Percentiles rank a stretch among this genome's conserved stretches.
These are phyloP conservation scores for Sutorius eximius DNA, from an alignment of 1,284 basidiomycete species.

Conservation along the genomic window DNA sequence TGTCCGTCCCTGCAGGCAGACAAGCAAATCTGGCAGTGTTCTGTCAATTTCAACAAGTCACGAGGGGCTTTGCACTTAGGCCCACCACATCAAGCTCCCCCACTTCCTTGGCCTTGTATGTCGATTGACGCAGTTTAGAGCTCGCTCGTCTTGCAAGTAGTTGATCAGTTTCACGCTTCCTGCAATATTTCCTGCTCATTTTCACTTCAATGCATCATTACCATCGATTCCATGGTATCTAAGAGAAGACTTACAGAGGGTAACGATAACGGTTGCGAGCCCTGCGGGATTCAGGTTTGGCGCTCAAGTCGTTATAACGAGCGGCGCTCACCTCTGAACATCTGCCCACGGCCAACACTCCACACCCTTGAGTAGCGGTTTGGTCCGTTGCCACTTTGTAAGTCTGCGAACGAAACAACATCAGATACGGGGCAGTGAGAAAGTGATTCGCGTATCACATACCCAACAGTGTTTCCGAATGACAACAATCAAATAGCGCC, in stretches of 20 bases:
- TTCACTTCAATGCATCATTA: slow-evolving; percentile 11
- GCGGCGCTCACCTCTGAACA: slow-evolving; percentile 18
- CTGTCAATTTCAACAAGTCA: background rate
- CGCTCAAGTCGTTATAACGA: background rate
- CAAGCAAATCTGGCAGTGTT: slow-evolving; percentile 24
- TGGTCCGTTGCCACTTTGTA: slow-evolving; percentile 15
- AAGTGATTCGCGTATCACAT: background rate
- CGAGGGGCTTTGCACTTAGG: background rate
- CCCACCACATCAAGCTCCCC: slow-evolving; percentile 25
- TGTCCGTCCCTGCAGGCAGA: slow-evolving; percentile 32
- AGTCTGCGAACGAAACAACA: slow-evolving; percentile 13
- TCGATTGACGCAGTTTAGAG: slow-evolving; percentile 4
- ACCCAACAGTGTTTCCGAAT: slow-evolving; percentile 33
- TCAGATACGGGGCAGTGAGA: background rate
- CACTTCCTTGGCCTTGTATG: slow-evolving; percentile 3
- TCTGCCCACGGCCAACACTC: slow-evolving; percentile 15
- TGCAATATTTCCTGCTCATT: background rate
- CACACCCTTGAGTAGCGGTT: slow-evolving; percentile 21
- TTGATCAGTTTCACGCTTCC: background rate
- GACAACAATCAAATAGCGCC: slow-evolving; percentile 34
- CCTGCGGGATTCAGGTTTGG: slow-evolving; percentile 3
- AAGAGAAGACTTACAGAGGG: slow-evolving; percentile 15
- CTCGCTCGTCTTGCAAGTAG: slow-evolving; percentile 6
- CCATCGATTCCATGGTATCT: background rate
- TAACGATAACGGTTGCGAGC: background rate